Conservation (phyloP, 139 green algal genomes). For the Coelastrella sp. region DNA sequence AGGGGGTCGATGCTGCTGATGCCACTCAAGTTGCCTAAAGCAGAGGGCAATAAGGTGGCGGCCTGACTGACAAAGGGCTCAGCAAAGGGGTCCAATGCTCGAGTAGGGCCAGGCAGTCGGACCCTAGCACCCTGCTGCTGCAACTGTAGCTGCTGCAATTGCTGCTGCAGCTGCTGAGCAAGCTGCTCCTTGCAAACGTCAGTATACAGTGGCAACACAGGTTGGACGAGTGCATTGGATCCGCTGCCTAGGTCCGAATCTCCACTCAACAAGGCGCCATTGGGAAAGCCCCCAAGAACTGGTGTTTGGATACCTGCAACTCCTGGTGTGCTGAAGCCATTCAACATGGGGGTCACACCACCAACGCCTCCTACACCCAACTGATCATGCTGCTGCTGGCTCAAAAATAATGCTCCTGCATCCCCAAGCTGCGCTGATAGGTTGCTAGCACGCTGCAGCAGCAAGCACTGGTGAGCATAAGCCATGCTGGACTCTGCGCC, state of each 20-base stretch:
- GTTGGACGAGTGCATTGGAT: not conserved
- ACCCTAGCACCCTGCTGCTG: not conserved
- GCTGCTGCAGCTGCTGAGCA: constrained; percentile 40
- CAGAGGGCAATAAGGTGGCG: not conserved
- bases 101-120: not conserved
- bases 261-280: not conserved
- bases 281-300: not conserved
- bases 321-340: not conserved
- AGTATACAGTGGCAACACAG: constrained; percentile 15
- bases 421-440: constrained; percentile 20
- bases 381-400: constrained; percentile 36
- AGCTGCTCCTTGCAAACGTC: constrained; percentile 29
- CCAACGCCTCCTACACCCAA: constrained; percentile 1
- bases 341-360: not conserved
- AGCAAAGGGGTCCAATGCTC: constrained; percentile 19
- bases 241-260: not conserved
- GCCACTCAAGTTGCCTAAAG: not conserved
- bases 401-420: constrained; percentile 13
- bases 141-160: constrained; percentile 27
- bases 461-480: not conserved
- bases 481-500: not conserved
- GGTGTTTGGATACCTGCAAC: too few species aligned
- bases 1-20: not conserved
- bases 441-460: not conserved
- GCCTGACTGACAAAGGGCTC: constrained; percentile 30